These are phyloP conservation scores for Galerina marginata DNA, from an alignment of 768 basidiomycete species.

Conservation along the genomic window DNA sequence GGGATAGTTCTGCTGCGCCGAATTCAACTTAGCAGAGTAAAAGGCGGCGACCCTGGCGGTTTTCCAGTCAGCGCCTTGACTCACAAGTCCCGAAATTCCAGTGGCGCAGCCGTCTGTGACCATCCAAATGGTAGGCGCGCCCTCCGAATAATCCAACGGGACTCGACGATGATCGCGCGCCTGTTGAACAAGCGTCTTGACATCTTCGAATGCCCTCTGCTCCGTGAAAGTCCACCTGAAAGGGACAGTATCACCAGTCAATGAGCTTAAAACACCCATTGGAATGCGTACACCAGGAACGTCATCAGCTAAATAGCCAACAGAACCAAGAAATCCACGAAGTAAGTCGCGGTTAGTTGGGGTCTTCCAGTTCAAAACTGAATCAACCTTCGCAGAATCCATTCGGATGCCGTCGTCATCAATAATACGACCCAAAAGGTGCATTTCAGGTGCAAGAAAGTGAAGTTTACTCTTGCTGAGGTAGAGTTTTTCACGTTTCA, in stretches of 20 bases:
- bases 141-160: conserved; percentile 17
- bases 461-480: conserved; percentile 36
- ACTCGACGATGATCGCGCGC: conserved; percentile 24
- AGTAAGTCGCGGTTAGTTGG: conserved; percentile 35
- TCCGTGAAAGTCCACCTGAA: conserved; percentile 30
- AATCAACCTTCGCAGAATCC: conserved; percentile 47
- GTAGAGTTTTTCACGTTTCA: conserved; percentile 39
- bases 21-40: conserved; percentile 39
- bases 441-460: conserved; percentile 32
- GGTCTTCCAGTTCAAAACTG: conserved; percentile 36
- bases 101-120: conserved; percentile 33
- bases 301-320: conserved; percentile 34
- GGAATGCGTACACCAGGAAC: conserved; percentile 34
- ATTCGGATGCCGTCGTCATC: conserved; percentile 41
- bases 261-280: conserved; percentile 34
- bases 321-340: conserved; percentile 32
- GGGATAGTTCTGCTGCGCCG: conserved; percentile 42
- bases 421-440: conserved; percentile 30
- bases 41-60: conserved; percentile 31
- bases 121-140: conserved; percentile 26
- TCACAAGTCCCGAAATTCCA: conserved; percentile 31
- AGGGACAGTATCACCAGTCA: conserved; percentile 23
- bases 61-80: conserved; percentile 27
- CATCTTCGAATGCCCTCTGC: conserved; percentile 35
- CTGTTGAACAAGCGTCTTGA: conserved; percentile 26